These are phyloP conservation scores for Hyphodiscus sp. DNA, from an alignment of 2,329 filamentous ascomycete species.

Conservation along the genomic window DNA sequence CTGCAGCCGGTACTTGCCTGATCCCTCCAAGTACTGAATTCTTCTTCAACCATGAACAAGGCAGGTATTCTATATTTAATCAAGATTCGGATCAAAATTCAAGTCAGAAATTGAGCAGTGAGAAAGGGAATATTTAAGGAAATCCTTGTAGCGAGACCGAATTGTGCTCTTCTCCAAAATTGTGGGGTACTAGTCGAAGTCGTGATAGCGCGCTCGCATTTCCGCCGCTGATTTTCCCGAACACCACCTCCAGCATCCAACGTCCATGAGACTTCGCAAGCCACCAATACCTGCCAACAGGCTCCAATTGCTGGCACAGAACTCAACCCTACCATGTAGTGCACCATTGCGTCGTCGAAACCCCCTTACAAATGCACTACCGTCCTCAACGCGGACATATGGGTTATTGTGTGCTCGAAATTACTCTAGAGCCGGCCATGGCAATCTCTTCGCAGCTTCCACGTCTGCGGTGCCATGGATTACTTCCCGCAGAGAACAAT, in stretches of 20 bases:
- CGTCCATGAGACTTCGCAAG: constrained; percentile 15
- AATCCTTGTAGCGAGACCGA: too few species aligned
- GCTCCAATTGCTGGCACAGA: constrained; percentile 3
- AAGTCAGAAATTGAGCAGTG: too few species aligned
- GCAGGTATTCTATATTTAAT: too few species aligned
- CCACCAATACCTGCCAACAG: constrained; percentile 14
- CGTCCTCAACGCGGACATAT: neutral
- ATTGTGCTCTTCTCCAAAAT: too few species aligned
- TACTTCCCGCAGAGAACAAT: neutral
- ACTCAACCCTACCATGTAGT: neutral
- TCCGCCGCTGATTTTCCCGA: neutral
- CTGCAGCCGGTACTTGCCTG: too few species aligned
- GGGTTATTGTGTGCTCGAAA: neutral
- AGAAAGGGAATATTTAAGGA: too few species aligned
- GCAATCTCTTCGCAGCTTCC: neutral
- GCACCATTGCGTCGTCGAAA: neutral
- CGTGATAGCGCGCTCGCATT: neutral
- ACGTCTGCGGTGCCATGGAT: neutral
- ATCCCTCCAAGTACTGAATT: too few species aligned
- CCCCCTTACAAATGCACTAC: neutral
- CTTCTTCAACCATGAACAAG: too few species aligned
- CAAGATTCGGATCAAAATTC: too few species aligned
- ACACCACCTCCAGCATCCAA: neutral
- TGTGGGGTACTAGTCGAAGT: neutral
- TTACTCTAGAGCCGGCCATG: neutral